Conservation (phyloP, 345 rosid genomes). For the Pugionium cornutum region DNA sequence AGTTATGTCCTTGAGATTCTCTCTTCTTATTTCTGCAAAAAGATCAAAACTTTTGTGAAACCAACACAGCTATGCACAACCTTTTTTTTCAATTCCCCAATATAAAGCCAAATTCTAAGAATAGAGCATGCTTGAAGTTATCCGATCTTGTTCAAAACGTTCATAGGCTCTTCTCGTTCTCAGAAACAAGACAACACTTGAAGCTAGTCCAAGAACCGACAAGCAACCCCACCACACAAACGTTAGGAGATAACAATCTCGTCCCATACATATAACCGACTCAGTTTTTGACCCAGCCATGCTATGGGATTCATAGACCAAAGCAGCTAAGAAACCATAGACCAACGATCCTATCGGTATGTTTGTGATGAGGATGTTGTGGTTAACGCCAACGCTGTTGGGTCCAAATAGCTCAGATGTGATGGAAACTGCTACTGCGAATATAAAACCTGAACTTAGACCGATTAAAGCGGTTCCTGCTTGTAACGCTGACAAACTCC, state of each 20-base stretch:
- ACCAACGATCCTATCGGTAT: conserved; percentile 2
- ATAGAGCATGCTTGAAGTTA: conserved; percentile 35
- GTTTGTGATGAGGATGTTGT: too few relatives aligned
- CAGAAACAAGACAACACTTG: conserved; percentile 62
- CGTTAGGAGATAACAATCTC: conserved; percentile 69
- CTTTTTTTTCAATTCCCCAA: background rate
- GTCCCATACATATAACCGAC: conserved; percentile 72
- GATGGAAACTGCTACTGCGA: conserved; percentile 82
- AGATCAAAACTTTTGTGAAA: conserved; percentile 16
- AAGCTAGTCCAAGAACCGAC: conserved; percentile 59
- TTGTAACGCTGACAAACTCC: conserved; percentile 36
- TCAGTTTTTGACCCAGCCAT: conserved; percentile 15
- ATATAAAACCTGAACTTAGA: conserved; percentile 89
- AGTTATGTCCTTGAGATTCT: conserved; percentile 1
- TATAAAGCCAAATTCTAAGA: background rate
- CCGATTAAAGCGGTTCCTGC: conserved; percentile 51
- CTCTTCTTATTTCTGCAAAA: conserved; percentile 22
- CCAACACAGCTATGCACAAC: conserved; percentile 14
- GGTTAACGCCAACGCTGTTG: too few relatives aligned
- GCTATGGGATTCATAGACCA: conserved; percentile 71
- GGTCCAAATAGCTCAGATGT: too few relatives aligned
- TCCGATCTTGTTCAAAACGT: conserved; percentile 66
- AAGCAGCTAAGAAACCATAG: conserved; percentile 78
- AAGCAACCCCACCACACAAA: conserved; percentile 43
- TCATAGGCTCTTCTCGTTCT: conserved; percentile 81